Percentiles rank a stretch among this genome's conserved stretches.
Evolutionary conservation across 1,139 yeast genomes (phyloP).

Genomic region (Yamadazyma conglobata): DNA sequence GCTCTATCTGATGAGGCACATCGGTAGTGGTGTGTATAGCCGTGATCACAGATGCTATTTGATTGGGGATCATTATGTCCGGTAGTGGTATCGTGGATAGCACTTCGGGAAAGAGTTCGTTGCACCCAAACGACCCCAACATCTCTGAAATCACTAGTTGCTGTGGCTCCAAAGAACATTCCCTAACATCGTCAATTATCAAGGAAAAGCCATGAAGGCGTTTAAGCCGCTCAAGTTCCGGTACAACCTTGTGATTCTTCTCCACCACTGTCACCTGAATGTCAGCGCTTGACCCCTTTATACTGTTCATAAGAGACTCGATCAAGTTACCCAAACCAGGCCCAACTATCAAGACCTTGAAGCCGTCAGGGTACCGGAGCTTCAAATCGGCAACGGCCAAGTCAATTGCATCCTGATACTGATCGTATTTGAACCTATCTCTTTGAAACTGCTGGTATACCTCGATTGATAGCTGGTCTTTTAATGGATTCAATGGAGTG

Average conservation of each 20-base stretch:
- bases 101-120: conserved; percentile 85
- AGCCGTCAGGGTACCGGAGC: neutral
- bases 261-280: conserved; percentile 43
- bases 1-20: conserved; percentile 35
- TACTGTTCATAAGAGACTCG: conserved; percentile 24
- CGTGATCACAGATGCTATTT: conserved; percentile 56
- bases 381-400: conserved; percentile 44
- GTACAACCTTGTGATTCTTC: conserved; percentile 63
- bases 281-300: conserved; percentile 6
- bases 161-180: conserved; percentile 32
- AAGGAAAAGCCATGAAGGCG: conserved; percentile 29
- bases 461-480: conserved; percentile 50
- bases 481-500: conserved; percentile 70
- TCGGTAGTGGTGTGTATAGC: conserved; percentile 54
- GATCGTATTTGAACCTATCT: conserved; percentile 63
- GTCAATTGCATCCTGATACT: conserved; percentile 63
- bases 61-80: conserved; percentile 60
- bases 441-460: conserved; percentile 69
- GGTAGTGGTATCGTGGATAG: conserved; percentile 15
- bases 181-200: conserved; percentile 55
- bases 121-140: conserved; percentile 88
- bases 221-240: conserved; percentile 10
- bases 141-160: conserved; percentile 75
- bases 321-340: conserved; percentile 87
- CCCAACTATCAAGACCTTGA: conserved; percentile 61